Percentiles rank a stretch among this genome's conserved stretches.
These are phyloP conservation scores for Parietichytrium sp. DNA, from an alignment of 108 stramenopile genomes.

Conservation along the genomic window DNA sequence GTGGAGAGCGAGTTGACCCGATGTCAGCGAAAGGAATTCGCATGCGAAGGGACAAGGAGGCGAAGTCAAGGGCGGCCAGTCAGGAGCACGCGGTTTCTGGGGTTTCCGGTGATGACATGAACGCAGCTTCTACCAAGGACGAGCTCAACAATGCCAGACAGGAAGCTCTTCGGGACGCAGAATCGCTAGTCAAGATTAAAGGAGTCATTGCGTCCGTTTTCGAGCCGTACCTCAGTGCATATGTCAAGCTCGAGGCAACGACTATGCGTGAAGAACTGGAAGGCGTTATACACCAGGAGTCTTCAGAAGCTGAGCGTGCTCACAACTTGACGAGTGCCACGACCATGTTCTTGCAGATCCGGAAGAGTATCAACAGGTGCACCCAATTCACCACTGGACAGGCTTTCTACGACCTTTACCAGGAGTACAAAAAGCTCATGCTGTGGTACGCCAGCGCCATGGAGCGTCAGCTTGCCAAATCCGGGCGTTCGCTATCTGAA, in stretches of 20 bases:
- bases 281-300: constrained; percentile 67
- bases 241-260: constrained; percentile 82
- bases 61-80: background rate
- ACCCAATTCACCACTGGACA: constrained; percentile 89
- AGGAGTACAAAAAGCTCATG: constrained; percentile 80
- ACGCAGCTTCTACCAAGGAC: constrained; percentile 37
- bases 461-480: constrained; percentile 62
- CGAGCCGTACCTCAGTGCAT: constrained; percentile 92
- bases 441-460: constrained; percentile 77
- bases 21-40: background rate
- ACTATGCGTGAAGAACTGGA: constrained; percentile 82
- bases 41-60: background rate
- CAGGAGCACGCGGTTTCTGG: background rate
- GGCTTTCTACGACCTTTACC: constrained; percentile 83
- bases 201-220: constrained; percentile 64
- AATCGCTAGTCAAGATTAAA: constrained; percentile 68
- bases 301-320: constrained; percentile 84
- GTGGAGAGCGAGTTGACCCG: no score
- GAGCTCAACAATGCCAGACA: constrained; percentile 47
- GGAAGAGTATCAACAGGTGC: constrained; percentile 84
- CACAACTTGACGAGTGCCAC: constrained; percentile 89
- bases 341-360: constrained; percentile 91
- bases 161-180: background rate
- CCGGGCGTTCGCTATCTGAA: background rate
- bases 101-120: constrained; percentile 24